Evolutionary conservation across 148 eudicot genomes (phyloP).

Genomic region (Talinum fruticosum): DNA sequence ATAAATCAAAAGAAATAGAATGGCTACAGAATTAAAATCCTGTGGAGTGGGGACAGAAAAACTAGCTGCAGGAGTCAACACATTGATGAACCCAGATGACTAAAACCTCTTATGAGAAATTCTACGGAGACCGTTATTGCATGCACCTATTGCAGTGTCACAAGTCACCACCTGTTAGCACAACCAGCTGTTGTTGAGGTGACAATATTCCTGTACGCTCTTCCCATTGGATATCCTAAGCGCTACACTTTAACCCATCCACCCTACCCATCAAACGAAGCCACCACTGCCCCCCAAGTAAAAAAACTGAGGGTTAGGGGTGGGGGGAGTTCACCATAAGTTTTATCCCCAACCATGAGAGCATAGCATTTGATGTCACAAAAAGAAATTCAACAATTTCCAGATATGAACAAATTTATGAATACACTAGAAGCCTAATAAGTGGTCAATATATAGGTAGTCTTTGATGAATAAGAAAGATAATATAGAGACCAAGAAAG

Average conservation of each 20-base stretch:
- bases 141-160: not conserved
- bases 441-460: not conserved
- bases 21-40: not conserved
- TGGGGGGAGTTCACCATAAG: not conserved
- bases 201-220: not conserved
- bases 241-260: not conserved
- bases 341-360: not conserved
- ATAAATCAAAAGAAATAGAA: not conserved
- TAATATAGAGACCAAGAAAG: not conserved
- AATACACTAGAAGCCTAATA: not conserved
- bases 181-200: not conserved
- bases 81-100: not conserved
- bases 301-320: not conserved
- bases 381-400: not conserved
- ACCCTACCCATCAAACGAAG: too few relatives aligned
- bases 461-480: not conserved
- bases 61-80: not conserved
- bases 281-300: not conserved
- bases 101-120: not conserved
- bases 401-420: not conserved
- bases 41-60: not conserved
- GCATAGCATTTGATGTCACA: not conserved
- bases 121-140: not conserved
- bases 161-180: not conserved
- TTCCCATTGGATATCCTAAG: not conserved